These are phyloP conservation scores for Ogataea trehalophila DNA, from an alignment of 805 yeast genomes.

Conservation along the genomic window DNA sequence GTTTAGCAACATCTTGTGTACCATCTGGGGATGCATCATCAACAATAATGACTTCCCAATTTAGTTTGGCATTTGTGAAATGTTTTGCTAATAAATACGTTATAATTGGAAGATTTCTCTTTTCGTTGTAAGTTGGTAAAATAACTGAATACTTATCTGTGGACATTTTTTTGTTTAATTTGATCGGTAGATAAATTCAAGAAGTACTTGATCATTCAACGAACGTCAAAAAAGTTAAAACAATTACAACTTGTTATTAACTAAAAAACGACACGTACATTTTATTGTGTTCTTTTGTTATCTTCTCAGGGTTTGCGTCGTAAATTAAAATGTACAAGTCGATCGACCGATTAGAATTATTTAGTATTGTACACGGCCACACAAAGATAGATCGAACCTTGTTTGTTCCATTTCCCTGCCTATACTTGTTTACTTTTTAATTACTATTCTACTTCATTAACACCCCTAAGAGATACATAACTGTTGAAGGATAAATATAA, in stretches of 20 bases:
- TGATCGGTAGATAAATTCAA: no score
- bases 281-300: no score
- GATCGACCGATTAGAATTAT: background rate
- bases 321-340: background rate
- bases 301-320: no score
- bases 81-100: constrained; percentile 66
- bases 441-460: background rate
- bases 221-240: no score
- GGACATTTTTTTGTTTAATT: constrained; percentile 10
- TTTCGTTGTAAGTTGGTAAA: constrained; percentile 75
- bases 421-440: no score
- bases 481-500: background rate
- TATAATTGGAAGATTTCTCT: constrained; percentile 62
- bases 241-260: no score
- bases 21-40: constrained; percentile 83
- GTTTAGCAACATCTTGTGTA: constrained; percentile 66
- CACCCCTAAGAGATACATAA: background rate
- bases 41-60: constrained; percentile 76
- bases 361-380: no score
- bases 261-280: no score
- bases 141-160: constrained; percentile 63
- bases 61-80: constrained; percentile 47
- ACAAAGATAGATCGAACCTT: no score
- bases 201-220: no score
- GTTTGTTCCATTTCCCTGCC: no score